Conservation (phyloP, 1,284 basidiomycete species). For the Agaricales sp. region DNA sequence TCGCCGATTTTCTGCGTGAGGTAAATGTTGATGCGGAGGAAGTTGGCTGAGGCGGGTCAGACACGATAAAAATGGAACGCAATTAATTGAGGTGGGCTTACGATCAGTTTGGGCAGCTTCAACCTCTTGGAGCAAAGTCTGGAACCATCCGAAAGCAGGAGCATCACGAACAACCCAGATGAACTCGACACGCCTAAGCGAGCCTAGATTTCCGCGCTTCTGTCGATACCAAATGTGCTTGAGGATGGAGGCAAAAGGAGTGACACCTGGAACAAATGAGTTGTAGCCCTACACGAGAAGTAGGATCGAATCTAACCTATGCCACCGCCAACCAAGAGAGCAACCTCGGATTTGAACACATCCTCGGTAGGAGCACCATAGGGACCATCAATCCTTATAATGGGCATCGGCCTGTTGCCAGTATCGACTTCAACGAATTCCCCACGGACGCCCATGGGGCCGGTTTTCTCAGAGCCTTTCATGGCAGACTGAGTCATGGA, state of each 20-base stretch:
- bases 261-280: slow-evolving; percentile 45
- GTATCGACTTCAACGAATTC: slow-evolving; percentile 73
- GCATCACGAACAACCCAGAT: slow-evolving; percentile 87
- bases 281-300: slow-evolving; percentile 4
- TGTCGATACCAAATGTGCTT: slow-evolving; percentile 93
- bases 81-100: slow-evolving; percentile 30
- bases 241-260: slow-evolving; percentile 84
- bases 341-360: slow-evolving; percentile 79
- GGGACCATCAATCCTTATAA: slow-evolving; percentile 77
- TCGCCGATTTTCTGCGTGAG: slow-evolving; percentile 78
- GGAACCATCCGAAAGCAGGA: slow-evolving; percentile 92
- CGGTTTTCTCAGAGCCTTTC: slow-evolving; percentile 61
- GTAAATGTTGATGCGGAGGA: slow-evolving; percentile 84
- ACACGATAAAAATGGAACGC: neutral
- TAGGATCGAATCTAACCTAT: slow-evolving; percentile 51
- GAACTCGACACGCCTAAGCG: slow-evolving; percentile 78
- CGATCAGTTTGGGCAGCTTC: slow-evolving; percentile 79
- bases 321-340: slow-evolving; percentile 79
- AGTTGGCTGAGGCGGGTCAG: slow-evolving; percentile 48
- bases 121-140: slow-evolving; percentile 73
- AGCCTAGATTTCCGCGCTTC: slow-evolving; percentile 62
- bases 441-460: slow-evolving; percentile 41
- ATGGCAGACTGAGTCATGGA: slow-evolving; percentile 66
- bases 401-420: slow-evolving; percentile 41
- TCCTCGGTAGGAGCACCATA: slow-evolving; percentile 87